A percentile compares a stretch with the other conserved stretches of the same genome.
Conservation (phyloP, 352 stramenopile genomes). For the Phytophthora crassamura region DNA sequence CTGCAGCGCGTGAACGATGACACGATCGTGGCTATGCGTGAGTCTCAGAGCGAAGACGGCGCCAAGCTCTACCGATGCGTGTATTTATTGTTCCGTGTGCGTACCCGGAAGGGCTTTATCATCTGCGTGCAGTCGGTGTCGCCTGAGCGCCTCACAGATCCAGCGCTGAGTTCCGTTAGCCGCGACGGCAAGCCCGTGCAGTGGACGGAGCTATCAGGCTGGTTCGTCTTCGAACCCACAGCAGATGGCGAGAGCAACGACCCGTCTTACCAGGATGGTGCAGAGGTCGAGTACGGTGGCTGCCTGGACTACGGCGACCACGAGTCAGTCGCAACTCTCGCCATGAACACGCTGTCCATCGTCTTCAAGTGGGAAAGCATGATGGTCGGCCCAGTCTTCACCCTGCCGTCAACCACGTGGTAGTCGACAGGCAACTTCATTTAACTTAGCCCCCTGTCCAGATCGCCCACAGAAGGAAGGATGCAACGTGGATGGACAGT, state of each 20-base stretch:
- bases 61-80: constrained; percentile 66
- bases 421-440: constrained; percentile 18
- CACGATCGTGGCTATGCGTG: constrained; percentile 70
- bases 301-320: constrained; percentile 67
- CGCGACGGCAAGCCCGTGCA: constrained; percentile 56
- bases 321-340: constrained; percentile 51
- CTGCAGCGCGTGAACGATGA: constrained; percentile 79
- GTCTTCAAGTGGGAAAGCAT: constrained; percentile 71
- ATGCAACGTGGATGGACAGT: constrained; percentile 21
- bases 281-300: constrained; percentile 74
- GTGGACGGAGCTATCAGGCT: constrained; percentile 73
- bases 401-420: constrained; percentile 43
- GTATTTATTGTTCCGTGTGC: constrained; percentile 78
- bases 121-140: constrained; percentile 69
- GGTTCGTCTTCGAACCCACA: constrained; percentile 72
- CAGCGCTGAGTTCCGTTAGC: constrained; percentile 25
- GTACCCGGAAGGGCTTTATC: constrained; percentile 66
- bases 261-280: constrained; percentile 45
- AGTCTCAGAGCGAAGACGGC: constrained; percentile 50
- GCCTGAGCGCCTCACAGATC: constrained; percentile 39
- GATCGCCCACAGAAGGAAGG: constrained; percentile 11
- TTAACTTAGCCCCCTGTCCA: constrained; percentile 24
- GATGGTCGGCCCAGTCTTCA: constrained; percentile 69
- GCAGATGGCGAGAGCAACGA: constrained; percentile 3
- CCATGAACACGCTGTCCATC: constrained; percentile 73